Percentiles rank a stretch among this genome's conserved stretches.
Evolutionary conservation across 2,329 filamentous ascomycete species (phyloP).

Genomic region (Microdochium trichocladiopsis): DNA sequence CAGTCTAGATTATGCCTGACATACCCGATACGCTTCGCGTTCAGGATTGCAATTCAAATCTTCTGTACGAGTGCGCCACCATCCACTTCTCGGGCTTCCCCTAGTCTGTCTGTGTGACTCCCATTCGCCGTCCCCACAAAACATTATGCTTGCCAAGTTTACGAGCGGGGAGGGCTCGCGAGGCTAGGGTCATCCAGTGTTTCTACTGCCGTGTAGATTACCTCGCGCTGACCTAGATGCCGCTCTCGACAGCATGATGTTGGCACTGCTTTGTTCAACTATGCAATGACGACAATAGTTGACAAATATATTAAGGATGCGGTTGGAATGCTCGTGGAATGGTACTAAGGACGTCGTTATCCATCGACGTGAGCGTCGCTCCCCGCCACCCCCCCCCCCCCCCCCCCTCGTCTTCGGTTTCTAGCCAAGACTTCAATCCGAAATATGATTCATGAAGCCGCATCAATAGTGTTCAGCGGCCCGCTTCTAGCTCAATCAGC

Average conservation of each 20-base stretch:
- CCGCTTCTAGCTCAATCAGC: neutral
- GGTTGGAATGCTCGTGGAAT: neutral
- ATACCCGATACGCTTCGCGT: neutral
- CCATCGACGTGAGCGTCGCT: neutral
- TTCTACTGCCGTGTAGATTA: too few species aligned
- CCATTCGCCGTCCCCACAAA: neutral
- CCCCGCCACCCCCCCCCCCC: too few species aligned
- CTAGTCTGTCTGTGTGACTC: neutral
- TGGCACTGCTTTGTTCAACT: neutral
- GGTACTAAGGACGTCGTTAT: neutral
- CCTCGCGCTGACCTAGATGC: too few species aligned
- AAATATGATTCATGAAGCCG: neutral
- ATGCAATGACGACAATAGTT: neutral
- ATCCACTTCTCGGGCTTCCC: too few species aligned
- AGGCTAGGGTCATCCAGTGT: too few species aligned
- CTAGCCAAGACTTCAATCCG: neutral
- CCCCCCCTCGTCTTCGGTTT: neutral
- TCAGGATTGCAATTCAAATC: neutral
- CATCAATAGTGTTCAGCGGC: neutral
- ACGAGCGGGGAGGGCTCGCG: too few species aligned
- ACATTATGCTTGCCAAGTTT: neutral
- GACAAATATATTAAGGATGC: neutral
- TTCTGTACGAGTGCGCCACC: neutral
- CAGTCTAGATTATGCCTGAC: neutral
- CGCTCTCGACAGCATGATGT: neutral